Percentiles rank a stretch among this genome's conserved stretches.
phyloP scores from a whole-genome alignment of 1,139 yeast genomes.

The Suhomyces panamericanus region DNA sequence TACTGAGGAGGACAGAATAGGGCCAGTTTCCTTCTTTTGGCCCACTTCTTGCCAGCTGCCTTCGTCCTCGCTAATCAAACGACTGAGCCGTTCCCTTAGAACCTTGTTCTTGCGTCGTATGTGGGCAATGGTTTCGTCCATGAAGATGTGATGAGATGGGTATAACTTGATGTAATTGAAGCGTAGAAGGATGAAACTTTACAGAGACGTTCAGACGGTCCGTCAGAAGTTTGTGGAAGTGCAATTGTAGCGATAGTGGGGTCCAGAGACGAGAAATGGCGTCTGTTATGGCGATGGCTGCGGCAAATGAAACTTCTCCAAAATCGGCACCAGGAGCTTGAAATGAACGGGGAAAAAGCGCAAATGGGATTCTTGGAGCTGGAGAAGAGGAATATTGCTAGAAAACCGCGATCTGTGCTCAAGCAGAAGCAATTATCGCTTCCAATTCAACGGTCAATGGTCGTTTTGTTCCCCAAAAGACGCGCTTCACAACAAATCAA shows the following conservation, averaged over 20 bases:
- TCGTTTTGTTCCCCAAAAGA: neutral
- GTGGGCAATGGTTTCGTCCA: slow-evolving; percentile 16
- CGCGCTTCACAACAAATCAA: slow-evolving; percentile 9
- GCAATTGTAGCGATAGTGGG: no score
- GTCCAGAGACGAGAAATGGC: no score
- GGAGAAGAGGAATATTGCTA: no score
- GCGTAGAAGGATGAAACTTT: neutral
- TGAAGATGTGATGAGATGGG: neutral
- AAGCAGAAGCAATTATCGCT: no score
- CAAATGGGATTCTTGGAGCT: no score
- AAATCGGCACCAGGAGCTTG: no score
- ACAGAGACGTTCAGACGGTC: neutral
- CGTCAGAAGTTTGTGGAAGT: no score
- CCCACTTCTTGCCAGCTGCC: slow-evolving; percentile 3
- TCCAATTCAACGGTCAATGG: no score
- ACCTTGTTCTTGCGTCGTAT: slow-evolving; percentile 15
- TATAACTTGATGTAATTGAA: neutral
- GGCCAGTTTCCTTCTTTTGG: neutral
- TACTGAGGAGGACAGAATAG: neutral
- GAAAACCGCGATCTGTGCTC: no score
- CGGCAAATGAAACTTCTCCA: no score
- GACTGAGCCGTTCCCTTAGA: slow-evolving; percentile 15
- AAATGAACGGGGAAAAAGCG: no score
- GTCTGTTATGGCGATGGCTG: no score
- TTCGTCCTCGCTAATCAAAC: slow-evolving; percentile 14